phyloP scores from a whole-genome alignment of 495 filamentous ascomycete genomes.

The Tirmania nivea region DNA sequence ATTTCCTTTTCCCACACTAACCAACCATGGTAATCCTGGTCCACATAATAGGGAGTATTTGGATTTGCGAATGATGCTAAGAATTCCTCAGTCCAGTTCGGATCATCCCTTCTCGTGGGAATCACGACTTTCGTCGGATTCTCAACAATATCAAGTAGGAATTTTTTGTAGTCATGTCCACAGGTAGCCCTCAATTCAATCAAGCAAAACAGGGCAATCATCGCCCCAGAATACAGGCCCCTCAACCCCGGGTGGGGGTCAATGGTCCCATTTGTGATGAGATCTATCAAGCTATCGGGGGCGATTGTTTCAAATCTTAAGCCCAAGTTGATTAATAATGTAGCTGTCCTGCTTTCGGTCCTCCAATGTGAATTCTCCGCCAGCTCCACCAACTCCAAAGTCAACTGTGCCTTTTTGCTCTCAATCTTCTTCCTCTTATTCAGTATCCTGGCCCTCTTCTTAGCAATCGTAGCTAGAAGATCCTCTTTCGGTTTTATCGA shows the following conservation, averaged over 20 bases:
- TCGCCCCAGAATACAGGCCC: conserved; percentile 53
- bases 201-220: conserved; percentile 58
- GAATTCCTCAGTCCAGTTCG: conserved; percentile 55
- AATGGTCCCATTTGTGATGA: conserved; percentile 66
- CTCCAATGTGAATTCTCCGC: conserved; percentile 81
- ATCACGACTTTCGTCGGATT: conserved; percentile 55
- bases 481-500: conserved; percentile 48
- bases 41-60: conserved; percentile 60
- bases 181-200: conserved; percentile 75
- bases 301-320: conserved; percentile 76
- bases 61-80: conserved; percentile 56
- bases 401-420: conserved; percentile 56
- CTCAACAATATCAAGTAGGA: conserved; percentile 51
- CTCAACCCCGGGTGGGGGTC: conserved; percentile 77
- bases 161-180: conserved; percentile 64
- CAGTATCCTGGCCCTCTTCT: conserved; percentile 46
- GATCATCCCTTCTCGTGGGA: conserved; percentile 45
- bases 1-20: conserved; percentile 83
- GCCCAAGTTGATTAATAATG: conserved; percentile 71
- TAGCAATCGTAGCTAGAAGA: conserved; percentile 37
- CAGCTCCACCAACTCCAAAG: conserved; percentile 56
- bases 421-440: conserved; percentile 56
- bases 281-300: conserved; percentile 54
- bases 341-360: conserved; percentile 67
- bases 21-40: conserved; percentile 87